These are phyloP conservation scores for Candida pseudoglaebosa DNA, from an alignment of 805 yeast species.

Conservation along the genomic window DNA sequence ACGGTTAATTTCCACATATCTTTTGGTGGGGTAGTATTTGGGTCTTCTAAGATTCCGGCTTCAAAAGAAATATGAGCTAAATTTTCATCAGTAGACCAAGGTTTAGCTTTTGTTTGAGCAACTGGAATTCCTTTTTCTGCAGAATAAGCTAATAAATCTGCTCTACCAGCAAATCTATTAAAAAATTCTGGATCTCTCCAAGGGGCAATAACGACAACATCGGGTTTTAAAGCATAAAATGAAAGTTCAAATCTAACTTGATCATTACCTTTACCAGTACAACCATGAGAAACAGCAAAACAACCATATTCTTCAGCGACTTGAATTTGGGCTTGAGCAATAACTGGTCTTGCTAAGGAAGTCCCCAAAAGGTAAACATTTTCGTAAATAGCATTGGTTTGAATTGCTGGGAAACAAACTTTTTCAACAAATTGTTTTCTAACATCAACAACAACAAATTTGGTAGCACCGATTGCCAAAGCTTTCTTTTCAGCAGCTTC, in stretches of 20 bases:
- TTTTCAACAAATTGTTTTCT: conserved; percentile 92
- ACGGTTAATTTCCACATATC: conserved; percentile 99
- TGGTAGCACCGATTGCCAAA: conserved; percentile 93
- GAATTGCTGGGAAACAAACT: conserved; percentile 94
- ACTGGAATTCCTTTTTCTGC: conserved; percentile 90
- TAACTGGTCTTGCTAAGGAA: conserved; percentile 97
- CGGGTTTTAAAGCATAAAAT: conserved; percentile 97
- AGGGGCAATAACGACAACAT: conserved; percentile 94
- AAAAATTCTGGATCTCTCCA: conserved; percentile 98
- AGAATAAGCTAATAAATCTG: conserved; percentile 91
- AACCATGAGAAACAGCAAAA: conserved; percentile 98
- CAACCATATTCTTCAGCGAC: conserved; percentile 98
- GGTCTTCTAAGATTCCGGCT: conserved; percentile 99
- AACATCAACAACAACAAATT: conserved; percentile 90
- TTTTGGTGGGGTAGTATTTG: conserved; percentile 97
- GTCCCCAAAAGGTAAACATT: conserved; percentile 96
- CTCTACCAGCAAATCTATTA: conserved; percentile 96
- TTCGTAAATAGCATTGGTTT: conserved; percentile 96
- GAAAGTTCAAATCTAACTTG: conserved; percentile 97
- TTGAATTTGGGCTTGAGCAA: conserved; percentile 95
- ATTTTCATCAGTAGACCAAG: conserved; percentile 99
- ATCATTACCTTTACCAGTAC: conserved; percentile 99
- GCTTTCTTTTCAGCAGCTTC: conserved; percentile 97
- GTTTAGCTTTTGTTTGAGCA: conserved; percentile 96
- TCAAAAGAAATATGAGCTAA: conserved; percentile 98